phyloP scores from a whole-genome alignment of 2,329 filamentous ascomycete species.

The Anthostomella pinea region DNA sequence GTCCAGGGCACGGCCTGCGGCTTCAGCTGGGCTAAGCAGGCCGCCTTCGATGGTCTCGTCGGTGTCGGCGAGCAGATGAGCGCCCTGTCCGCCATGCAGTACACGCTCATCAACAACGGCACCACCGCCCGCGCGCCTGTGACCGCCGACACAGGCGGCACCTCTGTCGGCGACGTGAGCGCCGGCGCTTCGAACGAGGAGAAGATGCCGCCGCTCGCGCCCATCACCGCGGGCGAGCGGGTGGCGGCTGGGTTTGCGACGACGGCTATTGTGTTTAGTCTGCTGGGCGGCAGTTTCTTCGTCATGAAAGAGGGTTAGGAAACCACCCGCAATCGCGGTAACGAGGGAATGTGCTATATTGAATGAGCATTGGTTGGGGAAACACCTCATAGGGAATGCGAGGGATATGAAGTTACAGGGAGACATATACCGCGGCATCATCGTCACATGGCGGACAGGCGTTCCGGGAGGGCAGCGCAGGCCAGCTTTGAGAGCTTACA shows the following conservation, averaged over 20 bases:
- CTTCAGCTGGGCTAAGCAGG: constrained; percentile 57
- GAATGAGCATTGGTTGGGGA: constrained; percentile 4
- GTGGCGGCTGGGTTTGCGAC: constrained; percentile 58
- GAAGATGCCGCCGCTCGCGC: constrained; percentile 26
- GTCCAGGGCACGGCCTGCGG: constrained; percentile 61
- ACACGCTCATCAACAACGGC: constrained; percentile 46
- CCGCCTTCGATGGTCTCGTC: constrained; percentile 53
- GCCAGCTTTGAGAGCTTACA: too few relatives aligned
- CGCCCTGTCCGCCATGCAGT: constrained; percentile 61
- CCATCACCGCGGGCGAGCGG: constrained; percentile 49
- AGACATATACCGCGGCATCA: too few relatives aligned
- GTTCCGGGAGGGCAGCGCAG: too few relatives aligned
- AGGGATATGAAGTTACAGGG: too few relatives aligned
- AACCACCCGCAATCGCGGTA: too few relatives aligned
- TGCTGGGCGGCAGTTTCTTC: constrained; percentile 50
- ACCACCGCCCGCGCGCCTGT: constrained; percentile 37
- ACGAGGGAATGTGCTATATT: not conserved
- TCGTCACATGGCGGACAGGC: too few relatives aligned
- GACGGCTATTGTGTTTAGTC: constrained; percentile 44
- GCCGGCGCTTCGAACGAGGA: constrained; percentile 38
- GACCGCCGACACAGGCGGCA: constrained; percentile 57
- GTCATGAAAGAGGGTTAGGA: constrained; percentile 36
- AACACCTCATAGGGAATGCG: too few relatives aligned
- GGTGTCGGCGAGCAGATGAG: constrained; percentile 72
- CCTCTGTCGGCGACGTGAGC: constrained; percentile 48